These are phyloP conservation scores for Cucumis melo DNA, from an alignment of 306 rosid genomes.

Conservation along the genomic window DNA sequence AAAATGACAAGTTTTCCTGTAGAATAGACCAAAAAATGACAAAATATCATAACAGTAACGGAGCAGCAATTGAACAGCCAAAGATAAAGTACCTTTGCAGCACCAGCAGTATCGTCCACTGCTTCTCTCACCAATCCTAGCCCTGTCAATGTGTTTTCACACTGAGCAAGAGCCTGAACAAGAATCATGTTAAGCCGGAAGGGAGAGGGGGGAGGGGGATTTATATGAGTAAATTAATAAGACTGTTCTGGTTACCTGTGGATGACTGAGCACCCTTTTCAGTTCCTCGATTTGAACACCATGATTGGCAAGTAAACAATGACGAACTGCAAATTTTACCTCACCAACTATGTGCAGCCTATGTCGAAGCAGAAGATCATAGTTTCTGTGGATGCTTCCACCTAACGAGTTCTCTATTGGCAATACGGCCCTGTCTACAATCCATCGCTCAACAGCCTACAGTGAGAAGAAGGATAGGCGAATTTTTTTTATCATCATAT, in stretches of 20 bases:
- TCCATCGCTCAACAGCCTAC: constrained; percentile 88
- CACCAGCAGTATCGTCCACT: constrained; percentile 91
- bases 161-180: constrained; percentile 95
- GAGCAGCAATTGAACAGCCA: constrained; percentile 4
- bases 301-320: constrained; percentile 76
- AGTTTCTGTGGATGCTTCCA: constrained; percentile 96
- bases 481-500: background rate
- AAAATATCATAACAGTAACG: background rate
- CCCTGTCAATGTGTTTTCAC: constrained; percentile 73
- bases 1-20: background rate
- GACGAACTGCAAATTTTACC: constrained; percentile 81
- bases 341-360: constrained; percentile 90
- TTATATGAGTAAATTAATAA: background rate
- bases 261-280: constrained; percentile 85
- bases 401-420: constrained; percentile 95
- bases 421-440: constrained; percentile 92
- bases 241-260: constrained; percentile 41
- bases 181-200: background rate
- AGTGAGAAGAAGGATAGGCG: background rate
- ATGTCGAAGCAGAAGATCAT: constrained; percentile 89
- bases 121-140: constrained; percentile 84
- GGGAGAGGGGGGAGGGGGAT: background rate
- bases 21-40: background rate
- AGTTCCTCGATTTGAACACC: constrained; percentile 65
- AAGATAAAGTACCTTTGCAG: constrained; percentile 62